These are phyloP conservation scores for Apiospora koreana DNA, from an alignment of 2,329 filamentous ascomycete genomes.

Conservation along the genomic window DNA sequence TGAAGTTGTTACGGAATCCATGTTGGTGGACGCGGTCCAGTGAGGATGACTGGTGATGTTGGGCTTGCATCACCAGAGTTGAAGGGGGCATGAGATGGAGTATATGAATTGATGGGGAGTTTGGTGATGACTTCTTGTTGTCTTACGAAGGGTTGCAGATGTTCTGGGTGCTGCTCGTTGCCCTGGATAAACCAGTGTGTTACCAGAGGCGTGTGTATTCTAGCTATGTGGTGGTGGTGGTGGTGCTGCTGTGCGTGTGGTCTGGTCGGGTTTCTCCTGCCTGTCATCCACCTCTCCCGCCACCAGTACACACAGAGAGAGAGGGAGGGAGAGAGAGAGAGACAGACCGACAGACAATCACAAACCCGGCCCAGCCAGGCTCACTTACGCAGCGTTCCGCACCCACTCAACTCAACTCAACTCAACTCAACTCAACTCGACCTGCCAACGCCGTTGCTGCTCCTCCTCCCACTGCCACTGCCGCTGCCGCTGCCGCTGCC, in stretches of 20 bases:
- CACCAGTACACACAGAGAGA: background rate
- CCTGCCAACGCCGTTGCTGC: slow-evolving; percentile 9
- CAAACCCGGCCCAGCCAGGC: background rate
- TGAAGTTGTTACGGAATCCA: background rate
- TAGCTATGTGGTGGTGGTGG: background rate
- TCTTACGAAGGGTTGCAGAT: background rate
- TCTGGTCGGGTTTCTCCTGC: background rate
- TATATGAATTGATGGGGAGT: background rate
- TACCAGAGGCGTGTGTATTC: background rate
- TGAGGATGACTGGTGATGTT: background rate
- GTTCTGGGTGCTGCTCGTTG: background rate
- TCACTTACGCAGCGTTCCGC: slow-evolving; percentile 7
- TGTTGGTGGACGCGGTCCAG: background rate
- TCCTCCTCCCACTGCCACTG: background rate
- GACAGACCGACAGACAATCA: background rate
- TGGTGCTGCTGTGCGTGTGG: background rate
- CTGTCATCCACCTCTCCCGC: background rate
- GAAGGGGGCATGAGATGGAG: background rate
- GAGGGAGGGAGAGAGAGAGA: background rate
- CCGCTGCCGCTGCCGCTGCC: background rate
- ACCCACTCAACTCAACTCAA: slow-evolving; percentile 14
- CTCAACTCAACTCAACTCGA: slow-evolving; percentile 15
- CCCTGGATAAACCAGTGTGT: background rate
- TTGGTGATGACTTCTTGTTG: background rate
- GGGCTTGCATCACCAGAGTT: background rate